phyloP scores from a whole-genome alignment of 2,329 filamentous ascomycete genomes.

The Tolypocladium album region DNA sequence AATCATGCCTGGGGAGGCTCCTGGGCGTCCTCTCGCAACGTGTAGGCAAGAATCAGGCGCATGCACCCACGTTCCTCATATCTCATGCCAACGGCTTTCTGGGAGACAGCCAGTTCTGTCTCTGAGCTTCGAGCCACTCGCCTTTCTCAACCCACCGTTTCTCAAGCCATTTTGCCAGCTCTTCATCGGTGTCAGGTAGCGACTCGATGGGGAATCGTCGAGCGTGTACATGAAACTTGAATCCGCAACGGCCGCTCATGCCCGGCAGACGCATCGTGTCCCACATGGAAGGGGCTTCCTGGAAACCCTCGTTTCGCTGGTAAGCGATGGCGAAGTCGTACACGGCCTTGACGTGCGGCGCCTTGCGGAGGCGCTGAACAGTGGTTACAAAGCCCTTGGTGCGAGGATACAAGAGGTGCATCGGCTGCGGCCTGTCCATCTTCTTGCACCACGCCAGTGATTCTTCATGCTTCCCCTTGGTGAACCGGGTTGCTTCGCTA shows the following conservation, averaged over 20 bases:
- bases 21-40: neutral
- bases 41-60: neutral
- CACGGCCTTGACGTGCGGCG: constrained; percentile 40
- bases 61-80: neutral
- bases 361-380: constrained; percentile 41
- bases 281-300: constrained; percentile 40
- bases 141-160: constrained; percentile 42
- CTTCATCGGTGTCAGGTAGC: constrained; percentile 35
- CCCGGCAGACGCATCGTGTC: constrained; percentile 32
- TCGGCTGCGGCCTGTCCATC: constrained; percentile 37
- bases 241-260: constrained; percentile 27
- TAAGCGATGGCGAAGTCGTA: constrained; percentile 48
- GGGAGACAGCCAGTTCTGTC: constrained; percentile 7
- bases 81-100: neutral
- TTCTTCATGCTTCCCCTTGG: constrained; percentile 37
- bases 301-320: constrained; percentile 30
- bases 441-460: constrained; percentile 41
- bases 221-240: constrained; percentile 39
- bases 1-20: neutral
- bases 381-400: constrained; percentile 51
- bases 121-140: constrained; percentile 31
- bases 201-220: constrained; percentile 36
- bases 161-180: constrained; percentile 41
- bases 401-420: constrained; percentile 48
- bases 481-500: constrained; percentile 53